Evolutionary conservation across 1,284 basidiomycete genomes (phyloP).

Genomic region (Leccinum variabile): DNA sequence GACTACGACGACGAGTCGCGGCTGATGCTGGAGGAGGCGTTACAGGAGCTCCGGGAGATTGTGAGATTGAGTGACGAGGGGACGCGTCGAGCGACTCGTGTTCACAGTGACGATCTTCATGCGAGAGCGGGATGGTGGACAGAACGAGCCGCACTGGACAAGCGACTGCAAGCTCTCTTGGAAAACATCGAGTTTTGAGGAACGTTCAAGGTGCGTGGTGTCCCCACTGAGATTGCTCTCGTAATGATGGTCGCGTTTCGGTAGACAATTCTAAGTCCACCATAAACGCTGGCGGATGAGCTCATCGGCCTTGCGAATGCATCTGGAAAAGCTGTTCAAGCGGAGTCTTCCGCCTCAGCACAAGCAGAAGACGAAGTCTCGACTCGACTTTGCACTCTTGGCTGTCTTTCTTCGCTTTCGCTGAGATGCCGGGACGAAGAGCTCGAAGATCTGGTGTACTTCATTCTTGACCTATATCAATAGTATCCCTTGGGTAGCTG

Average conservation of each 20-base stretch:
- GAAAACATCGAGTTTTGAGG: conserved; percentile 91
- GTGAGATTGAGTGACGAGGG: conserved; percentile 71
- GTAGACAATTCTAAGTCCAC: conserved; percentile 61
- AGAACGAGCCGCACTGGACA: conserved; percentile 73
- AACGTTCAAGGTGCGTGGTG: conserved; percentile 83
- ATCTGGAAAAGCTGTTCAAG: conserved; percentile 74
- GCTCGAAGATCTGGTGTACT: conserved; percentile 93
- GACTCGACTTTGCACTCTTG: conserved; percentile 72
- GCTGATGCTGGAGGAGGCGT: conserved; percentile 75
- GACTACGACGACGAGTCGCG: conserved; percentile 67
- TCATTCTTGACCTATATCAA: conserved; percentile 91
- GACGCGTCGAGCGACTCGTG: conserved; percentile 48
- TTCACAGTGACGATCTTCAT: no score
- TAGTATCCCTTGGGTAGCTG: conserved; percentile 70
- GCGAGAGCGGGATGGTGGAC: conserved; percentile 83
- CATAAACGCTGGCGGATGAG: conserved; percentile 45
- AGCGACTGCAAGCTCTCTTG: conserved; percentile 72
- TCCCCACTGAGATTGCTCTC: not conserved
- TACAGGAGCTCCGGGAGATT: conserved; percentile 77
- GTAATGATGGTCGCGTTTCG: conserved; percentile 27
- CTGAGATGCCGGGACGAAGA: conserved; percentile 89
- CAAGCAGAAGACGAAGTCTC: conserved; percentile 31
- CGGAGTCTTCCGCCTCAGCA: conserved; percentile 54
- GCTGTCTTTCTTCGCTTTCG: conserved; percentile 83
- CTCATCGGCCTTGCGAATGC: conserved; percentile 52